Evolutionary conservation across 225 moss, liverwort and hornwort genomes (phyloP), one percentile per base, ranked within the genome.

Genomic region (Thuidium tamariscinum): DNA sequence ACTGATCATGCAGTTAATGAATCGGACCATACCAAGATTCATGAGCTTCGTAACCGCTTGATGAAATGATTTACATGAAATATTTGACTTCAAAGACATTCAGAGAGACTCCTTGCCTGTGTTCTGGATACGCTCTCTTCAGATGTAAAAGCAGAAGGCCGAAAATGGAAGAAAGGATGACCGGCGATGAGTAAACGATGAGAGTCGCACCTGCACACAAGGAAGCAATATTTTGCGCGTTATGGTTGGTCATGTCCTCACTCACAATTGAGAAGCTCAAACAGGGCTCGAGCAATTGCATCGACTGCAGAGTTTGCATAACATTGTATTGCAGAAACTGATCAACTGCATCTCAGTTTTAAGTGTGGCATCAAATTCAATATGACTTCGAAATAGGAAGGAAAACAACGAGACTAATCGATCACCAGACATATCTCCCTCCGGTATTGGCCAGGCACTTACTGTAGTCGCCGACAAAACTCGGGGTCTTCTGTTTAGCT

Each of bases 71-170:
- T 36, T n/a, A 32, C 63, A 81, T 59, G 52, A 15, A 74, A 54
- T 9, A 46, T 59, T 71, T 80, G 60, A 22, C 60, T 87, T 87
- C 23, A 54, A 25, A 67, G 34, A 54, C 64, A 48, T 72, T 39
- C 37, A 10, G 36, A 84, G 23, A 51, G n/a, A 66, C 11, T 19
- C 51, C 65, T 87, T 74, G 85, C 87, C 83, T 86, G 80, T 49
- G 63, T 81, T 92, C 86, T 20, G 86, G 77, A 72, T 80, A 81
- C 83, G 30, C 27, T 74, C 60, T 86, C 76, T 86, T 84, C 82
- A 92, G 44, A 66, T 86, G 63, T 55, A 91, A 60, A 80, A 86
- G 74, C 70, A 89, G 70, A 70, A 89, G 71, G 77, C 89, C 55
- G 57, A 89, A 70, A 63, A 89, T 89, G 57, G 83, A 87, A 49